Evolutionary conservation across 2,329 filamentous ascomycete species (phyloP), one percentile per base, ranked within the genome.

Genomic region (Xylariaceae sp.): DNA sequence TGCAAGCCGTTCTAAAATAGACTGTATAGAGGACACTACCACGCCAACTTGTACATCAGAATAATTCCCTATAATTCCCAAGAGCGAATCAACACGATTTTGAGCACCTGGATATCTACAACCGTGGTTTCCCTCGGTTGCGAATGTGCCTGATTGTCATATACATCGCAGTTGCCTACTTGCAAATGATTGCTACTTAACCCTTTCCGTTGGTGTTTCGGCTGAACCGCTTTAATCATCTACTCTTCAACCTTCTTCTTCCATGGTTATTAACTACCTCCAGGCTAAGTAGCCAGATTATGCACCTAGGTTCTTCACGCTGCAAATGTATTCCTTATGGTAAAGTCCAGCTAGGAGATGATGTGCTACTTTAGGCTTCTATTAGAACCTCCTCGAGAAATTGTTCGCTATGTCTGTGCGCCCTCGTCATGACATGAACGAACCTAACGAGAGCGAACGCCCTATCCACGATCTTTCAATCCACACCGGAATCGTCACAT

Each of bases 1-100:
- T 95, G 71, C 88, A 92, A 79, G 87, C 88, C 70, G 86, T 84
- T 70, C 82, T 94, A 75, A 94, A 93, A 84, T 93, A 92, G 81
- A 82, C 72, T 71, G 72, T 76, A 74, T 79, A 78, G 78, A 78
- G 65, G 75, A 75, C 76, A 70, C 69, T 63, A 52, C 64, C 50
- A 53, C 55, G 47, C 58, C 65, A 67, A 66, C 65, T 66, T 71
- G 70, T 76, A 75, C 74, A 76, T 74, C 74, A 74, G 68, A 69
- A 64, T 58, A 65, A 65, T 70, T 68, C 67, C 65, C 67, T 69
- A 67, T 62, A 63, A 60, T 61, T 50, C 58, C 61, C 54, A 56
- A 47, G 56, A 65, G 60, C 68, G 57, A 61, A 67, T 63, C 58
- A 64, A 61, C 60, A 64, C 52, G 63, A 69, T 47, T 69, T 67